A percentile compares a stretch with the other conserved stretches of the same genome.
These are phyloP conservation scores for Nothophaeocryptopus gaeumannii DNA, from an alignment of 2,329 filamentous ascomycete genomes.

Conservation along the genomic window DNA sequence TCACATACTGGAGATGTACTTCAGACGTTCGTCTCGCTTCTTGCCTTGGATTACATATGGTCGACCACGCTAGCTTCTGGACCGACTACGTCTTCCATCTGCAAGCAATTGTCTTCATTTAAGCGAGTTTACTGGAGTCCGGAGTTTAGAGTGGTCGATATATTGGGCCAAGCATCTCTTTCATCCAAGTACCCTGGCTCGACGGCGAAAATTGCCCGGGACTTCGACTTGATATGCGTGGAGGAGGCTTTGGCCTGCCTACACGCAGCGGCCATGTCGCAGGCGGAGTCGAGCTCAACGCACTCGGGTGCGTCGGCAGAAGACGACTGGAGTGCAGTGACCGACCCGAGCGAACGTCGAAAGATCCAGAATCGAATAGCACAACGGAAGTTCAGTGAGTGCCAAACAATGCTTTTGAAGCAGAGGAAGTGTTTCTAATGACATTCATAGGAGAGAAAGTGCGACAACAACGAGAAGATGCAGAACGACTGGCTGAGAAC, in stretches of 20 bases:
- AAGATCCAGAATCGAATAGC: slow-evolving; percentile 75
- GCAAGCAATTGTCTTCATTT: no score
- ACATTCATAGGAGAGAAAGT: slow-evolving; percentile 62
- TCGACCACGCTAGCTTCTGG: no score
- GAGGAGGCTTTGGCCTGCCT: slow-evolving; percentile 7
- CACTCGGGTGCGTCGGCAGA: slow-evolving; percentile 17
- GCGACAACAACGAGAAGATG: slow-evolving; percentile 64
- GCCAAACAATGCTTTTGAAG: background rate
- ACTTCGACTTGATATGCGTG: slow-evolving; percentile 9
- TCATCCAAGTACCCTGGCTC: no score
- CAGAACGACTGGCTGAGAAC: slow-evolving; percentile 63
- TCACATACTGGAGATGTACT: slow-evolving; percentile 2
- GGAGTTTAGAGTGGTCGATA: no score
- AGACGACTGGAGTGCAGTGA: slow-evolving; percentile 69
- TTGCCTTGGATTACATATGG: no score
- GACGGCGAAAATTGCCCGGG: no score
- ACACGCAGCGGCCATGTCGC: slow-evolving; percentile 19
- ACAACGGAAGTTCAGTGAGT: slow-evolving; percentile 72
- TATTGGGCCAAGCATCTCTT: no score
- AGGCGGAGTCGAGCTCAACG: slow-evolving; percentile 18
- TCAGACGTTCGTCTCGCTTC: background rate
- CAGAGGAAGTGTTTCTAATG: slow-evolving; percentile 10
- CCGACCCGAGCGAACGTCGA: slow-evolving; percentile 67
- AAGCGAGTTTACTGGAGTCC: no score
- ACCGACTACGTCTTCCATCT: no score